Evolutionary conservation across 371 early-diverging fungal genomes (phyloP), one percentile per base, ranked within the genome.

Genomic region (Syncephalastrum contaminatum): DNA sequence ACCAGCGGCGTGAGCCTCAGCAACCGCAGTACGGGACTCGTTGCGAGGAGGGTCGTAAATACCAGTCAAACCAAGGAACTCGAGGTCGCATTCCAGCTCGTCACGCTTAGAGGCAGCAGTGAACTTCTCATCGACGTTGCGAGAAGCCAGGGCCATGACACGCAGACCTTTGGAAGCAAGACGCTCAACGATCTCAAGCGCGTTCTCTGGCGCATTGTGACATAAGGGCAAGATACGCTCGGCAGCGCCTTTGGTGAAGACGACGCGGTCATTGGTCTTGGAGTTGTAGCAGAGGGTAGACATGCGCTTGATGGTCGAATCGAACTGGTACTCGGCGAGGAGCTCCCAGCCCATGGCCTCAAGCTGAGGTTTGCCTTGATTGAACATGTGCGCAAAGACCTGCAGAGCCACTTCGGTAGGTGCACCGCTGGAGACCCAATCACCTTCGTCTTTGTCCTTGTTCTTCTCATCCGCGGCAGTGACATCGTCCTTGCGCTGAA

Each of bases 1-100:
- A 18, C 96, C 96, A 15, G 96, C 96, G 22, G 75, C 67, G 47
- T 92, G 86, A 48, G 95, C 93, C 64, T 90, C 85, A 60, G 82
- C 70, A 12, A 95, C 93, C 48, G 92, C 92, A 2, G 73, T 71
- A 44, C 80, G 57, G 0, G 85, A 81, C 68, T 88, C 88, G 14
- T 80, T 68, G 8, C 89, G 89, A 13, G 95, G 93, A 12, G 96
- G 96, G 63, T 95, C 98, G 56, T 91, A 89, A 48, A 96, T 81
- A 18, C 94, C 95, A 43, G 92, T 89, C 8, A 96, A 71, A 0
- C 96, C 96, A 39, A 95, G 66, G 64, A 94, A 95, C 5, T 66
- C 71, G 55, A 96, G 74, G 43, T 87, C 66, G 36, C 55, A 44
- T 59, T 96, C 96, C 13, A 85, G 55, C 1, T 67, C 54, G 7